Evolutionary conservation across 352 stramenopile genomes (phyloP).

Genomic region (Phytophthora pistaciae): DNA sequence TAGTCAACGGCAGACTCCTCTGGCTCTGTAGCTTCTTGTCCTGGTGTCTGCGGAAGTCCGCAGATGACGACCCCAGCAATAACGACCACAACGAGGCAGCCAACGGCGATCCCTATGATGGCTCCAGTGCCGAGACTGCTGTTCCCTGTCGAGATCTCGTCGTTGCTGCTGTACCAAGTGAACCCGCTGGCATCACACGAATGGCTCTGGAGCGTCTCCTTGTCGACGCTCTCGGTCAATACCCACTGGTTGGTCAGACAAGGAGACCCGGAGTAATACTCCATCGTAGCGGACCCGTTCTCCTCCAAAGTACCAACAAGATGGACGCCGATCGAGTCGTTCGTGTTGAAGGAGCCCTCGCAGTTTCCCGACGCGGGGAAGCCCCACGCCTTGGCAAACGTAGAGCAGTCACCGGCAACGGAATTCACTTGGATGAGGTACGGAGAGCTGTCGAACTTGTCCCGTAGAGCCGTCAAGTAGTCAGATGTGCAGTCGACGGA

Average conservation of each 20-base stretch:
- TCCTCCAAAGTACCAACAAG: background rate
- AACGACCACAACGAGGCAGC: background rate
- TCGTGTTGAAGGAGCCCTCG: conserved; percentile 19
- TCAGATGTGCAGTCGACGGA: background rate
- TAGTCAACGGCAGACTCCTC: background rate
- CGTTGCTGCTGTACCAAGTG: conserved; percentile 18
- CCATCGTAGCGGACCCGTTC: conserved; percentile 5
- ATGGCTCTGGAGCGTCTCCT: background rate
- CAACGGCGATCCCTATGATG: conserved; percentile 5
- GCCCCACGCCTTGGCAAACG: background rate
- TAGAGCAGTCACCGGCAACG: conserved; percentile 3
- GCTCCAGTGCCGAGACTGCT: background rate
- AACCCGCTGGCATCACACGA: conserved; percentile 5
- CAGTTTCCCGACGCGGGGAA: conserved; percentile 15
- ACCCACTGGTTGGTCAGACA: background rate
- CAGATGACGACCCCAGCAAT: background rate
- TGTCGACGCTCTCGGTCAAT: background rate
- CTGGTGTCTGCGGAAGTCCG: background rate
- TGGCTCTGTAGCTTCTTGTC: background rate
- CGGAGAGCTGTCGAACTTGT: conserved; percentile 5
- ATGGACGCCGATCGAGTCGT: background rate
- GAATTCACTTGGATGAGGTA: conserved; percentile 19
- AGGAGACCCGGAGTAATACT: conserved; percentile 4
- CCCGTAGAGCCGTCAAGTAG: background rate
- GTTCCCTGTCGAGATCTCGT: background rate